Evolutionary conservation across 352 stramenopile species (phyloP), one percentile per base, ranked within the genome.

Genomic region (Albugo laibachii): DNA sequence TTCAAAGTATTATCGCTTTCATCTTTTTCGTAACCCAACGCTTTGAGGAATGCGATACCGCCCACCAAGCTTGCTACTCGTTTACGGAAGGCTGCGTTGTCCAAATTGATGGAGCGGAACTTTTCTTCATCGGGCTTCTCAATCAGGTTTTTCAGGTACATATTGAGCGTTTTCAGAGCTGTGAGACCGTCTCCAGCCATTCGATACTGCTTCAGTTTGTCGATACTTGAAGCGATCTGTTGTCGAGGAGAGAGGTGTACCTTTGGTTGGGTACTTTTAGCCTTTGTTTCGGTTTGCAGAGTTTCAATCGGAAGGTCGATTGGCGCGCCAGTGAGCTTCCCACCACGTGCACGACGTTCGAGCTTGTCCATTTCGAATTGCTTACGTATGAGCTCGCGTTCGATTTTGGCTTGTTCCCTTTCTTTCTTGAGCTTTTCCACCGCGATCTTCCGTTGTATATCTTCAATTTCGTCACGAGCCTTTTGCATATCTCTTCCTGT

Each of bases 341-440:
- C 86, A 18, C 73, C 69, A 36, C 79, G 72, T 20, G 80, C 79
- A 15, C 81, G 76, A 36, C 83, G 73, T 48, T 94, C 83, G 5
- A 80, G 66, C 63, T 95, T 95, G 58, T 96, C 86, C 55, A 89
- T 73, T 46, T 92, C 84, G 13, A 96, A 61, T 60, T 95, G 77
- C 49, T 69, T 70, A 42, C 79, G 80, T 15, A 96, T 55, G 8
- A 80, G 78, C 49, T 95, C 84, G 36, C 86, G 78, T 58, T 96
- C 81, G 10, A 66, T 58, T 59, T 92, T 92, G 52, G 69, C 74
- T 14, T 92, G 78, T 13, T 88, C 76, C 45, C 88, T 91, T 44
- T 93, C 83, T 55, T 88, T 89, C 57, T 89, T 91, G 41, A 77
- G 61, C 52, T 82, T 79, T 43, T 94, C 79, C 2, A 64, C 62